Evolutionary conservation across 1,284 basidiomycete genomes (phyloP).

Genomic region (Moesziomyces parantarcticus): DNA sequence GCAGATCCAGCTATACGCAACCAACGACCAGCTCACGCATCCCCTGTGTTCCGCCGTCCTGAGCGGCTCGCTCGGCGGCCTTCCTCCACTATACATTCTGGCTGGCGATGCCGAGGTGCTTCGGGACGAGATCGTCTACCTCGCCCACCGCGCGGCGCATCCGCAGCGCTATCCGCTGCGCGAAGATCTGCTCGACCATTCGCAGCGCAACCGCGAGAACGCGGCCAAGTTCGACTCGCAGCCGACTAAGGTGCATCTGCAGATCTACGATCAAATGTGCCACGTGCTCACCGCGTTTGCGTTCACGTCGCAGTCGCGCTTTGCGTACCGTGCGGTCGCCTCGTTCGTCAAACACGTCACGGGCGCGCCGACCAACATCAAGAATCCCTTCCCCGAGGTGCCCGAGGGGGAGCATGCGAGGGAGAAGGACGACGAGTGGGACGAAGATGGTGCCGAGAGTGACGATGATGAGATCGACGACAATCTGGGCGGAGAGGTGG

Average conservation of each 20-base stretch:
- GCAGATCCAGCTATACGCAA: conserved; percentile 89
- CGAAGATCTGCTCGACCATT: conserved; percentile 72
- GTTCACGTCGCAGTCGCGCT: conserved; percentile 68
- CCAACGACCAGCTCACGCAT: conserved; percentile 83
- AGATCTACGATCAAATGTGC: conserved; percentile 72
- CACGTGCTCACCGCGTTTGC: conserved; percentile 71
- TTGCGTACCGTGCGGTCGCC: conserved; percentile 68
- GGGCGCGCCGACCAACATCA: conserved; percentile 54
- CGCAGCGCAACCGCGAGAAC: conserved; percentile 67
- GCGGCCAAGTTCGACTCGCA: conserved; percentile 69
- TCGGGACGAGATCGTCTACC: conserved; percentile 83
- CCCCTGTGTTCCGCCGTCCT: conserved; percentile 85
- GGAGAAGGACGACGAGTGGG: conserved; percentile 9
- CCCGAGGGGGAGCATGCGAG: conserved; percentile 14
- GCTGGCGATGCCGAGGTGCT: conserved; percentile 88
- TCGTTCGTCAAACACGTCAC: conserved; percentile 68
- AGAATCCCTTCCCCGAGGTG: conserved; percentile 54
- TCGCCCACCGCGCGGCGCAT: conserved; percentile 88
- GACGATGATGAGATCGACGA: conserved; percentile 22
- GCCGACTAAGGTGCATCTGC: conserved; percentile 89
- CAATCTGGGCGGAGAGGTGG: conserved; percentile 34
- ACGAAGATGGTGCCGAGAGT: conserved; percentile 1
- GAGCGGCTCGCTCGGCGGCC: conserved; percentile 82
- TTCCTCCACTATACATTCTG: conserved; percentile 87
- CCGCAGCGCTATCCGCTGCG: conserved; percentile 79